Conservation (phyloP, 2,329 filamentous ascomycete genomes). For the Fusarium incarnatum region DNA sequence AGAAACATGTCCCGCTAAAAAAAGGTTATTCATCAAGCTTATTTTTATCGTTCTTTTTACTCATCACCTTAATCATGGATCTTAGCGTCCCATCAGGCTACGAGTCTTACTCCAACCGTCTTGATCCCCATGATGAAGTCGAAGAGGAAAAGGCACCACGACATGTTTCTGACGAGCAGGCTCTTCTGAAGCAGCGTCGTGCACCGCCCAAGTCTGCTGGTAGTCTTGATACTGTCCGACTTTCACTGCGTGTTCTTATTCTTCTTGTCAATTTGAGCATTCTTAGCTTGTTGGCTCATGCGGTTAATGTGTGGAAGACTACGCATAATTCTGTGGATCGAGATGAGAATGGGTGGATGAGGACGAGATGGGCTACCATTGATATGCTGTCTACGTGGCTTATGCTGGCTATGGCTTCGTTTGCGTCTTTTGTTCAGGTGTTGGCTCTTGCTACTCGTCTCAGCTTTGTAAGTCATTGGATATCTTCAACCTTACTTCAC, state of each 20-base stretch:
- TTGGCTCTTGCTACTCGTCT: background rate
- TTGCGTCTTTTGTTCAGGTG: background rate
- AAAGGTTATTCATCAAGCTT: background rate
- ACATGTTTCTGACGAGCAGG: background rate
- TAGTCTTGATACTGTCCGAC: background rate
- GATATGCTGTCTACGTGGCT: constrained; percentile 19
- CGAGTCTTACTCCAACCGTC: constrained; percentile 18
- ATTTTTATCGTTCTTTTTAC: background rate
- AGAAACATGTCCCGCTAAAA: background rate
- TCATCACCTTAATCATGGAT: background rate
- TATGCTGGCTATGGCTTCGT: constrained; percentile 6
- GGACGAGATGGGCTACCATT: constrained; percentile 7
- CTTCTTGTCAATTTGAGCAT: constrained; percentile 15
- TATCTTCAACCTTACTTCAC: too few species aligned
- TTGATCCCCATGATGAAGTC: constrained; percentile 15
- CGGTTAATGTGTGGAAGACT: constrained; percentile 3
- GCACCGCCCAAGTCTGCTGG: background rate
- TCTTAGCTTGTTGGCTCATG: background rate
- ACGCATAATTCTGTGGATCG: constrained; percentile 18
- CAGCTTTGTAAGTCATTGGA: constrained; percentile 1
- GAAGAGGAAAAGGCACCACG: background rate
- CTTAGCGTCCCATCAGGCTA: constrained; percentile 8
- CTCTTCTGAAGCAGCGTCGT: constrained; percentile 2
- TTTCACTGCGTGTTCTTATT: background rate
- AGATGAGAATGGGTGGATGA: constrained; percentile 17